Conservation (phyloP, 257 asterid genomes). For the Capsicum rhomboideum region DNA sequence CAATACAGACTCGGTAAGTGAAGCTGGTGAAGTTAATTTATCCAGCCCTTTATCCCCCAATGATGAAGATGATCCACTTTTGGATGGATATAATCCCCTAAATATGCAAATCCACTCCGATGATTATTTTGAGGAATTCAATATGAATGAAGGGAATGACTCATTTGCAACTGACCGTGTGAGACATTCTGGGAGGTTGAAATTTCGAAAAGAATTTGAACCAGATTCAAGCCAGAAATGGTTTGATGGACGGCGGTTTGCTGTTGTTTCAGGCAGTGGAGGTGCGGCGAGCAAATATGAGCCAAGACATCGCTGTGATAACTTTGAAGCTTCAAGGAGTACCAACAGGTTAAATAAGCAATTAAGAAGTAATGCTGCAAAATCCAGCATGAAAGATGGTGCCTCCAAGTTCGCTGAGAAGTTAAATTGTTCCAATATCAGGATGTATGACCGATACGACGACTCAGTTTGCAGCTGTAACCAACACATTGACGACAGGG, state of each 20-base stretch:
- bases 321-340: conserved; percentile 43
- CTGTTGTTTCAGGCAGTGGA: conserved; percentile 39
- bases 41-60: conserved; percentile 46
- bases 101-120: conserved; percentile 40
- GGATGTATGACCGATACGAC: conserved; percentile 45
- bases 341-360: conserved; percentile 42
- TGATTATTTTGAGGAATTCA: conserved; percentile 39
- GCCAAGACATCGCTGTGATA: conserved; percentile 48
- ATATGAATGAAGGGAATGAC: conserved; percentile 35
- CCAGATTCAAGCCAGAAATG: conserved; percentile 46
- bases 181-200: conserved; percentile 55
- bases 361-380: conserved; percentile 30
- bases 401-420: conserved; percentile 44
- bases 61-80: conserved; percentile 37
- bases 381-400: conserved; percentile 51
- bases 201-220: conserved; percentile 49
- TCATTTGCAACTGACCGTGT: conserved; percentile 32
- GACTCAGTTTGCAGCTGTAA: conserved; percentile 60
- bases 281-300: conserved; percentile 37
- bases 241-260: conserved; percentile 46
- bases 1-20: conserved; percentile 37
- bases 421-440: conserved; percentile 35
- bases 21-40: conserved; percentile 46
- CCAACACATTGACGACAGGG: conserved; percentile 49
- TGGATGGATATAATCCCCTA: conserved; percentile 37